Base-by-base conservation (phyloP, 176 grass and related monocot genomes). In the Oryza meridionalis region DNA sequence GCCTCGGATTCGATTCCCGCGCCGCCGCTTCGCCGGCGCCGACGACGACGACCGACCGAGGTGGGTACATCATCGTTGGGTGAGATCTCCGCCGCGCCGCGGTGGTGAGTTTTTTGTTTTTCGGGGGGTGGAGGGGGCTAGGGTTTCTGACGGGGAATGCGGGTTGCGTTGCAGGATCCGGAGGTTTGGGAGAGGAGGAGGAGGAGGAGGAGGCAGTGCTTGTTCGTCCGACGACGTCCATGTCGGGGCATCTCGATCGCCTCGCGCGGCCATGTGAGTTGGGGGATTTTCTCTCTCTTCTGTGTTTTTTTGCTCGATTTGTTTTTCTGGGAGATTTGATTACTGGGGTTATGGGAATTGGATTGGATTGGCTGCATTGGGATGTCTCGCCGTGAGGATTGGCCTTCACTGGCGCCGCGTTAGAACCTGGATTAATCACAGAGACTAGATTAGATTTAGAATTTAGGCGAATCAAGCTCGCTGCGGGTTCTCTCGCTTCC, bases 241-340 rank as follows among this genome's bases (percentile, higher is more conserved):
- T 97, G 94, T 97, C 94, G 81, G 94, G 91, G 74, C 91, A 86
- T 53, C 91, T 97, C 76, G 94, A 97, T 90, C 94, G 94, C 84
- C 72, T 94, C 70, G 89, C 84, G 72, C 90, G 89, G 53, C 91
- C 89, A 85, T 91, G 94, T 97, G 85, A 97, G 94, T 77, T 69
- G 33, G 7, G 29, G 72, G 27, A 72, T 43, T 19, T n/a, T 10
- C 32, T 59, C 25, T 26, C 7, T 9, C 8, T 9, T 59, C 9
- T 21, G 1, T 16, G 0, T 49, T 1, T 4, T 4, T 14, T 37
- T n/a, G 14, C 37, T 51, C 58, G 19, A 17, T 74, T 49, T 33
- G 8, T 21, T 26, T 45, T 16, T 7, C 21, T 47, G 14, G 0
- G 17, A 10, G 22, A 24, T 24, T 65, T 61, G 37, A 8, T 61